Evolutionary conservation across 192 early-diverging fungal genomes (phyloP).

Genomic region (Backusella macrospora): DNA sequence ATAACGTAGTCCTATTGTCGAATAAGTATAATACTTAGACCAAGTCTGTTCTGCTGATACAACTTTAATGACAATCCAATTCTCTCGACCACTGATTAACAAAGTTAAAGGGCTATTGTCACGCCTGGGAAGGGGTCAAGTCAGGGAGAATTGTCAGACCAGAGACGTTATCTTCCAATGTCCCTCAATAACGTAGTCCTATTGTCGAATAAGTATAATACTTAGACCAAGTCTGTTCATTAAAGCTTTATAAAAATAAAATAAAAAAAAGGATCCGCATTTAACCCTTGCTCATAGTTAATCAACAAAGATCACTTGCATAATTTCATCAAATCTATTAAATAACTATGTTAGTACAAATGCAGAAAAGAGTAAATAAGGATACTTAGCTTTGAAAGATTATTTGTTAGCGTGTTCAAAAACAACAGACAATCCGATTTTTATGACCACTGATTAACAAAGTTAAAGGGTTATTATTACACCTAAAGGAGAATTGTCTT

Average conservation of each 20-base stretch:
- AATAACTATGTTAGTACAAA: too few species aligned
- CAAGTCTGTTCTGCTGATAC: conserved; percentile 17
- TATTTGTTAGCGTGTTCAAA: not conserved
- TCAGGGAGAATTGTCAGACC: conserved; percentile 10
- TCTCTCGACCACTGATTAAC: conserved; percentile 11
- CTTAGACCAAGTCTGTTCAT: conserved; percentile 15
- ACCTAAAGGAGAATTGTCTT: conserved; percentile 7
- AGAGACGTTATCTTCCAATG: not conserved
- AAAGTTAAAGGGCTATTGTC: conserved; percentile 23
- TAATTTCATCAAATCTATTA: too few species aligned
- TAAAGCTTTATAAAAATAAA: too few species aligned
- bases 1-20: conserved; percentile 23
- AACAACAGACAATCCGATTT: conserved; percentile 21
- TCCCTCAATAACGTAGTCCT: conserved; percentile 23
- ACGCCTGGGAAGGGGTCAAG: conserved; percentile 11
- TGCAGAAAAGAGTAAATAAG: too few species aligned
- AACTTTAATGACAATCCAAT: too few species aligned
- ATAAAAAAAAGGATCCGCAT: too few species aligned
- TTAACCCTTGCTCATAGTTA: too few species aligned
- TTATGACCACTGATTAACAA: conserved; percentile 14
- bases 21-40: conserved; percentile 15
- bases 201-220: conserved; percentile 20
- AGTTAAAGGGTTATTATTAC: conserved; percentile 20
- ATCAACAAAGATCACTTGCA: too few species aligned
- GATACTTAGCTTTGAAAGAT: too few species aligned